Base-by-base conservation (phyloP, 495 filamentous ascomycete species). In the Rusavskia elegans region DNA sequence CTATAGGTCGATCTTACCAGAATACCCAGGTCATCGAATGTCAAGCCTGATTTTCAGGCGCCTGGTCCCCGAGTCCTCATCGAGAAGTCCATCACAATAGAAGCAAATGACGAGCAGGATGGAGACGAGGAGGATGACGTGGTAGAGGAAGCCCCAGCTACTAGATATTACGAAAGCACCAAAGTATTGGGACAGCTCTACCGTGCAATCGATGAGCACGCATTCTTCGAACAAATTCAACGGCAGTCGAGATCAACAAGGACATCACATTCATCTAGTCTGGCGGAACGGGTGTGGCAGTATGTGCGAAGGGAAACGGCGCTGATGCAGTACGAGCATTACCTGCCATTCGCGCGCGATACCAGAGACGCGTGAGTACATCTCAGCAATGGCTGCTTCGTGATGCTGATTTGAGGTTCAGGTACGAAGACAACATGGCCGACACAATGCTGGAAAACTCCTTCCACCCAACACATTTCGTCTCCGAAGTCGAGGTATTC, bases 401-500 rank as follows among this genome's bases (percentile, higher is more conserved):
- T 27, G 16, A 35, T 55, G 50, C 52, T 45, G 51, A 54, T 21
- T 4, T 14, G 23, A n/a, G 21, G 2, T 37, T 27, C 42, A 85
- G 81, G 11, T 93, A 89, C 61, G 78, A 88, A 55, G 75, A 80
- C 11, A 69, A 63, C 39, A 64, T 94, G 0, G 54, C 63, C 10
- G 68, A 70, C 20, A 68, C 74, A 5, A 84, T 83, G 71, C 63
- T 67, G 36, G 59, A 71, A 2, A 81, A 76, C 60, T 78, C 77
- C 0, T 73, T 79, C 3, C 72, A 81, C 29, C 76, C 78, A 0
- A 62, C 60, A 38, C 69, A 76, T 25, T 71, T 69, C 14, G 68
- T 93, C 11, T 76, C 64, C 3, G 87, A 94, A 60, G 62, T 83
- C 11, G 87, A 94, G 66, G 83, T 85, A 21, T 86, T 89, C 61